A percentile compares a stretch with the other conserved stretches of the same genome.
These are phyloP conservation scores for Davidsoniella eucalypti DNA, from an alignment of 2,329 filamentous ascomycete genomes.

Conservation along the genomic window DNA sequence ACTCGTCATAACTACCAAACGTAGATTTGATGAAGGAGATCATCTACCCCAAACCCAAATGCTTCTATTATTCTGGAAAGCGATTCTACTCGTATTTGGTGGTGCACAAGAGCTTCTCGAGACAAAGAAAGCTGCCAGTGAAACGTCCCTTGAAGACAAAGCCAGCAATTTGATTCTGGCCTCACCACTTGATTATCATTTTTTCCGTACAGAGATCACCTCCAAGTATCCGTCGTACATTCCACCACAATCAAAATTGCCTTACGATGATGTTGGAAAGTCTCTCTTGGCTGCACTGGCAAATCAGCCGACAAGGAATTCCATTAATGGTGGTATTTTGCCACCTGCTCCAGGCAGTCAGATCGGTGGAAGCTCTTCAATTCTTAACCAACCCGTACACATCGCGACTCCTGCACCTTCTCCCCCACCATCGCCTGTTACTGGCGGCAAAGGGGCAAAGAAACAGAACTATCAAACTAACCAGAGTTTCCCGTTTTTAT, in stretches of 20 bases:
- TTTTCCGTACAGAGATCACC: slow-evolving; percentile 90
- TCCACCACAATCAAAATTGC: slow-evolving; percentile 66
- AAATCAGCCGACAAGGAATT: slow-evolving; percentile 50
- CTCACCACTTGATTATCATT: slow-evolving; percentile 87
- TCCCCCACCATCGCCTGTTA: slow-evolving; percentile 74
- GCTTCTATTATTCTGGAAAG: slow-evolving; percentile 82
- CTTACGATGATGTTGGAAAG: slow-evolving; percentile 77
- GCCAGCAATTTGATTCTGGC: slow-evolving; percentile 73
- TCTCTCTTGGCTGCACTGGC: slow-evolving; percentile 76
- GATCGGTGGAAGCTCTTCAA: slow-evolving; percentile 47
- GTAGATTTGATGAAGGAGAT: slow-evolving; percentile 57
- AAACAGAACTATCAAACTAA: slow-evolving; percentile 99
- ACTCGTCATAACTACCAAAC: slow-evolving; percentile 48
- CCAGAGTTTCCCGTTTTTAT: slow-evolving; percentile 95
- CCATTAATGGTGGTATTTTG: slow-evolving; percentile 44
- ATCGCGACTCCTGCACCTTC: slow-evolving; percentile 97
- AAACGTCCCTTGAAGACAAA: slow-evolving; percentile 40
- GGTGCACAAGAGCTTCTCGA: slow-evolving; percentile 55
- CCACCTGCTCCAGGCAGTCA: slow-evolving; percentile 37
- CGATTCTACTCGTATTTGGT: slow-evolving; percentile 71
- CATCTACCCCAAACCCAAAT: slow-evolving; percentile 49
- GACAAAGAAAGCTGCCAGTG: slow-evolving; percentile 55
- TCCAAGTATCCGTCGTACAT: slow-evolving; percentile 97
- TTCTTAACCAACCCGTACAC: slow-evolving; percentile 88
- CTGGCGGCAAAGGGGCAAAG: slow-evolving; percentile 84